phyloP scores from a whole-genome alignment of 257 asterid species.

The Solanum bulbocastanum region DNA sequence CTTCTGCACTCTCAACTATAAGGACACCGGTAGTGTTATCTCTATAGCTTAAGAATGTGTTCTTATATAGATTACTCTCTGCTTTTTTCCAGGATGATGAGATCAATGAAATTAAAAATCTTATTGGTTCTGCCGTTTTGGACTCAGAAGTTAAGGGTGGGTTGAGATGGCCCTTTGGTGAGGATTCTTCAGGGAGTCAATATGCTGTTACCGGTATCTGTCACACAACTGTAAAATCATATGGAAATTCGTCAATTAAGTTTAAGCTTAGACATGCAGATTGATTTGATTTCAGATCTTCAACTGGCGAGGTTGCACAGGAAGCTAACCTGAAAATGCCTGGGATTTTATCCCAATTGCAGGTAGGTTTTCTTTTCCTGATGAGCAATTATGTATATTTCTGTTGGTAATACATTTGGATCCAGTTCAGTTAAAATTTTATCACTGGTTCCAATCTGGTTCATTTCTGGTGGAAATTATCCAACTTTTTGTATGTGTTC shows the following conservation, averaged over 20 bases:
- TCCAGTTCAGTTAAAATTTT: background rate
- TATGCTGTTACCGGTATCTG: constrained; percentile 27
- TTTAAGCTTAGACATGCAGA: constrained; percentile 35
- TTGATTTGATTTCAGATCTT: constrained; percentile 39
- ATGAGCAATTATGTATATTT: background rate
- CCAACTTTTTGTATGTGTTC: background rate
- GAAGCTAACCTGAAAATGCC: constrained; percentile 33
- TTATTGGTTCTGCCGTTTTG: constrained; percentile 28
- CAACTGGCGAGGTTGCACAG: constrained; percentile 34
- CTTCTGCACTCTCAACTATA: background rate
- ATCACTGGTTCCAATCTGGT: background rate
- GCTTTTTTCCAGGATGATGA: constrained; percentile 32
- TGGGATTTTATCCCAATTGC: constrained; percentile 19
- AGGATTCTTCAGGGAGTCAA: constrained; percentile 27
- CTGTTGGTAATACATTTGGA: background rate
- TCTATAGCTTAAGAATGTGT: background rate
- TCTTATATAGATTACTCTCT: background rate
- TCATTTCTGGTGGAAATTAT: background rate
- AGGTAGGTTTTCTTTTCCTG: constrained; percentile 12
- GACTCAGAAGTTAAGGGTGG: constrained; percentile 43
- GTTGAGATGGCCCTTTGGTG: constrained; percentile 38
- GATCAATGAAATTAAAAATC: constrained; percentile 14
- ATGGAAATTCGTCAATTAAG: constrained; percentile 24
- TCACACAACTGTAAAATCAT: constrained; percentile 28
- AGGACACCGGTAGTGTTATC: background rate